Base-by-base conservation (phyloP, 2,329 filamentous ascomycete genomes). In the Chaetomiaceae sp. region DNA sequence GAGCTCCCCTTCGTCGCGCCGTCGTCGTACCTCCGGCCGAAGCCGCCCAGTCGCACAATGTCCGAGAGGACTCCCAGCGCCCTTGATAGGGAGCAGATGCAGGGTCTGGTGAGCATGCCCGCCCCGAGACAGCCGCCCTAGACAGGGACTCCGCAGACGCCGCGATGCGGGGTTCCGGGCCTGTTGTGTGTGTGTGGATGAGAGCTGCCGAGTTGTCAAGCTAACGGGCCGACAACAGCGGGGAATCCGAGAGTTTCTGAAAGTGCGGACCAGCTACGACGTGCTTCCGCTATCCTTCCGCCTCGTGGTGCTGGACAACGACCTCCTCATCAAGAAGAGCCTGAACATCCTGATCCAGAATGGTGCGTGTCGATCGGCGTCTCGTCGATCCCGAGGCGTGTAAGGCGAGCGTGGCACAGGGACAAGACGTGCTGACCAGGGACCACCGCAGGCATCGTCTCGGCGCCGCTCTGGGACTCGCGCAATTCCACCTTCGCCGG, bases 381-480 rank as follows among this genome's bases (percentile, higher is more conserved):
- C 19, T n/a, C 19, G 2, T 27, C 12, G 2, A 3, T 12, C 30
- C 7, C 14, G 4, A 9, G 14, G 19, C 10, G 12, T 11, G 22
- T 6, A 9, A 10, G 38, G 15, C 17, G 33, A 14, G 9, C 6
- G 37, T 17, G 24, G 36, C 12, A 22, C 12, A 18, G 19, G 38
- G 17, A 9, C 8, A 32, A 15, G 6, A 14, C 27, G 7, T n/a
- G 29, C 29, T 32, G 14, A 32, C 29, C 29, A 14, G 4, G 6
- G n/a, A 6, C 12, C 14, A n/a, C n/a, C 10, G 33, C 44, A 97
- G 91, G 88, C 62, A 98, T 98, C 64, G 93, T 98, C 46, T 98
- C 93, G 24, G 93, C 93, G 42, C 93, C 93, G 41, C 73, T 98
- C 55, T 98, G 93, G 93, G 90, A 98, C 67, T 96, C 91, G 20